Base-by-base conservation (phyloP, 306 rosid species). In the Macrotyloma uniflorum region DNA sequence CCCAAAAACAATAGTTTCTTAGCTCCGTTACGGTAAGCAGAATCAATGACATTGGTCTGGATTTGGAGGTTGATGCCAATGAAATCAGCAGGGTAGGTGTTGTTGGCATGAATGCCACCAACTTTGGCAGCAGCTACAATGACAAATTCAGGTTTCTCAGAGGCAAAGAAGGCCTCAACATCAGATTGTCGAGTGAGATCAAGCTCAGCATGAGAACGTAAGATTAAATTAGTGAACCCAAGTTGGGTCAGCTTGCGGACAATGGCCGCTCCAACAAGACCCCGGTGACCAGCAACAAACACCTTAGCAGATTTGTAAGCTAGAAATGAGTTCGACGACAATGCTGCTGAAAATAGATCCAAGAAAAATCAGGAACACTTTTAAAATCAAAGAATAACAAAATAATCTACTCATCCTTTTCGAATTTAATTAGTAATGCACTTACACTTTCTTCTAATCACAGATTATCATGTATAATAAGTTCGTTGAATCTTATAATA, bases 51-150 rank as follows among this genome's bases (percentile, higher is more conserved):
- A 26, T 95, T 95, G 26, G 93, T 93, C 77, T 95, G 99, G 82
- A 95, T 95, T 81, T 95, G 98, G 79, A 95, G 97, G 85, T 92
- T 95, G 79, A 93, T 66, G 75, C 85, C 57, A 77, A 95, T 95
- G 88, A 95, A 95, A 74, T 93, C 97, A 2, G 98, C 97, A 0
- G 98, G 98, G 75, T 95, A 91, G 6, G 98, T 95, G 73, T 81
- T 95, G 86, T 95, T 95, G 66, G 99, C 99, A 80, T 95, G 97
- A 72, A 95, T 95, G 26, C 98, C 99, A 16, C 99, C 99, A 24
- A 95, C 98, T 88, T 95, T 95, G 23, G 99, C 99, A 0, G 99
- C 99, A n/a, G 97, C 93, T 65, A 93, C 91, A 72, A 95, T 83
- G 8, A 87, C 93, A 84, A 82, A 95, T 69, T 77, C 91, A 5